Base-by-base conservation (phyloP, 177 flowering plant genomes). In the Vitis hybrid region DNA sequence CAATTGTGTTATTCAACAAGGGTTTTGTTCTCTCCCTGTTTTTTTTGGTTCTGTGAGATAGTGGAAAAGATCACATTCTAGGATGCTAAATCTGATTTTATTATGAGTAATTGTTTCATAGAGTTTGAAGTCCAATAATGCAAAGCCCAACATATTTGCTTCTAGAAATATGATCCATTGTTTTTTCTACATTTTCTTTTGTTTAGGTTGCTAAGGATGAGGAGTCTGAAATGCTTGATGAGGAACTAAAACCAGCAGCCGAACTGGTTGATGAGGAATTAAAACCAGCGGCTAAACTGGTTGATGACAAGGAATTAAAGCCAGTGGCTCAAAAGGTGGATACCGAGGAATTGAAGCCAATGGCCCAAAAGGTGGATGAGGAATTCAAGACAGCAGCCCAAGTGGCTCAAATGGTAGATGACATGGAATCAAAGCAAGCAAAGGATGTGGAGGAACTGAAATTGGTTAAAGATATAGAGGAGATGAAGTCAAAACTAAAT, bases 401-500 rank as follows among this genome's bases (percentile, higher is more conserved):
- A 22, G 26, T 22, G 26, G 26, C 26, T 22, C 26, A 22, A 22
- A 22, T 22, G 26, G 15, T 2, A 18, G 61, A 58, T 50, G 72
- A 70, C 55, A 10, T 22, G 9, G 77, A 69, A 45, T 52, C 57
- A n/a, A 70, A 61, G 57, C 53, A 62, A n/a, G 31, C 8, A 8
- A 68, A 68, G 69, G 61, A 49, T 49, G 66, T 11, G n/a, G 84
- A 82, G 55, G 83, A 83, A n/a, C 60, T 62, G 61, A 74, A 73
- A 18, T 64, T 79, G 51, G 70, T 68, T 20, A 71, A 68, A 64
- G 87, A 79, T 61, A 58, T 77, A 39, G 79, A 79, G 69, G 79
- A 81, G 68, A 72, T 82, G 78, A 83, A 81, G 60, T 74, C 70
- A 59, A 89, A 86, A 73, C 50, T 88, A 10, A 73, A 48, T 69